Evolutionary conservation across 208 protist species (phyloP), one percentile per base, ranked within the genome.

Genomic region (Phytomonas sp.): DNA sequence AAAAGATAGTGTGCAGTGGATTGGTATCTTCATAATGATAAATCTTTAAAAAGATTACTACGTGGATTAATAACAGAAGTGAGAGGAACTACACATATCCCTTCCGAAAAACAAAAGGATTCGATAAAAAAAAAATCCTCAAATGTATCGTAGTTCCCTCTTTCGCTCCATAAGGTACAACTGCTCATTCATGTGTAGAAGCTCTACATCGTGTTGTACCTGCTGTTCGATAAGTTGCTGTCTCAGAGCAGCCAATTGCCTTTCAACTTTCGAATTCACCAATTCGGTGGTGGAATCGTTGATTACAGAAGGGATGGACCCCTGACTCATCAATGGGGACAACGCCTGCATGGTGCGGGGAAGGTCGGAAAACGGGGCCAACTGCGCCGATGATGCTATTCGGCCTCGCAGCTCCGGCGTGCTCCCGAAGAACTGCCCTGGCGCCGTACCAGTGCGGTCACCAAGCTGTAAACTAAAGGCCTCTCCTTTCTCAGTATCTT

Each of bases 241-340:
- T 72, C 85, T 73, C 83, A 91, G 74, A 33, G 67, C 33, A 59
- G 66, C 56, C 19, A 92, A 80, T 8, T 89, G 70, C 42, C 72
- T 59, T 56, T 78, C 72, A 74, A 92, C 76, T 34, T 90, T 80
- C 4, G 66, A 59, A 61, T 89, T 84, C 32, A 85, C 71, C n/a
- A 75, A 52, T 4, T 67, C 29, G 56, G 56, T 60, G 0, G 70
- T 31, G 12, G 70, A 45, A 49, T 49, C 40, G 6, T 19, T 16
- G 19, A 49, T 49, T 16, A 49, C 2, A 19, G 40, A 49, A 49
- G 40, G 40, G 2, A 1, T 49, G 40, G 14, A 49, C 7, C 40
- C 40, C 40, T 49, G 7, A 49, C 10, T 49, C 40, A 12, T 4
- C 40, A 12, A 49, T n/a, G 71, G 37, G 2, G 33, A 56, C 30